Percentiles rank a stretch among this genome's conserved stretches.
Evolutionary conservation across 2,329 filamentous ascomycete species (phyloP).

Genomic region (Paraphoma sp.): DNA sequence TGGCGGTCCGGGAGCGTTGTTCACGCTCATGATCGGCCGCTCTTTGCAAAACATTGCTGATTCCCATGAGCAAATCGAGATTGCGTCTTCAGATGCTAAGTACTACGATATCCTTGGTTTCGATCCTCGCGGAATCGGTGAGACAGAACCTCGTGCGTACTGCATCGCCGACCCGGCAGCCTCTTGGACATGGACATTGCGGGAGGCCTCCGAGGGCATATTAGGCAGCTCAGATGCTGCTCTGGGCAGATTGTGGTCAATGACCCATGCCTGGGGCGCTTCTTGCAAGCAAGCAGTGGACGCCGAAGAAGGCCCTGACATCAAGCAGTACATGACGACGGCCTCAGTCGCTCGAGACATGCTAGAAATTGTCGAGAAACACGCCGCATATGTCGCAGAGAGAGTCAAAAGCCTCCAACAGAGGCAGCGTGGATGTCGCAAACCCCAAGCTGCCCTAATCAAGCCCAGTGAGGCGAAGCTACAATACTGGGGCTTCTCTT

Average conservation of each 20-base stretch:
- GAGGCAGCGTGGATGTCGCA: not conserved
- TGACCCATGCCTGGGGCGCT: slow-evolving; percentile 45
- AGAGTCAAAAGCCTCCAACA: slow-evolving; percentile 5
- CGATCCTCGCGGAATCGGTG: slow-evolving; percentile 52
- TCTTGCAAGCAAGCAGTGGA: slow-evolving; percentile 35
- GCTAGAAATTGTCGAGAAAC: slow-evolving; percentile 55
- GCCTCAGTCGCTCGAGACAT: slow-evolving; percentile 58
- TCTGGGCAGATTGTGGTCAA: slow-evolving; percentile 51
- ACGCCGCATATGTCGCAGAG: slow-evolving; percentile 44
- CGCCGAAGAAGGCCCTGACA: slow-evolving; percentile 39
- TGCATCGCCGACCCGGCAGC: slow-evolving; percentile 44
- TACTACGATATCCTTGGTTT: slow-evolving; percentile 55
- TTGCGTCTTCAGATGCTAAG: slow-evolving; percentile 28
- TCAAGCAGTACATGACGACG: slow-evolving; percentile 54
- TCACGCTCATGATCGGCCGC: slow-evolving; percentile 32
- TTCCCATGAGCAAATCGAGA: slow-evolving; percentile 16
- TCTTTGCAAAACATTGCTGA: slow-evolving; percentile 40
- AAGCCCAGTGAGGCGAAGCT: slow-evolving; percentile 35
- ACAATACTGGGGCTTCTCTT: slow-evolving; percentile 57
- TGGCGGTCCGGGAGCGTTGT: slow-evolving; percentile 48
- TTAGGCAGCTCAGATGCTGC: slow-evolving; percentile 52
- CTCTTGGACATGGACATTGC: slow-evolving; percentile 46
- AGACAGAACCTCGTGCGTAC: slow-evolving; percentile 39
- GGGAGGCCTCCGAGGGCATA: slow-evolving; percentile 46
- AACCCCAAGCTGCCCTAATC: not conserved